Evolutionary conservation across 768 basidiomycete genomes (phyloP).

Genomic region (Calocybe indica): DNA sequence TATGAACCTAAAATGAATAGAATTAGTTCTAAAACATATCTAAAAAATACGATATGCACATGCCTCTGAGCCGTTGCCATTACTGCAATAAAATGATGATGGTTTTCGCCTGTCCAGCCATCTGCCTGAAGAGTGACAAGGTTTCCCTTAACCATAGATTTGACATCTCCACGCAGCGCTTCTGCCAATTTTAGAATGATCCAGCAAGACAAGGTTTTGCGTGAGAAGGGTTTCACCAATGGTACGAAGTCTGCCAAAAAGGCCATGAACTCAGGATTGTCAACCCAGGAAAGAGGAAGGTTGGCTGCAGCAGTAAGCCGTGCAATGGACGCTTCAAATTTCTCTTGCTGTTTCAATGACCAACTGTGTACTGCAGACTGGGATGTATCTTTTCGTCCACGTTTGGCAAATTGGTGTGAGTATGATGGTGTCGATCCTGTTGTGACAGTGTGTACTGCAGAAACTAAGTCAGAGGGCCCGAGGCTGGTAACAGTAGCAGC

Average conservation of each 20-base stretch:
- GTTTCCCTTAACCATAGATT: conserved; percentile 4
- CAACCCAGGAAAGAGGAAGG: conserved; percentile 29
- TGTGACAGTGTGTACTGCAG: too few relatives aligned
- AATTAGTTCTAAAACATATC: conserved; percentile 1
- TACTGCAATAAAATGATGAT: conserved; percentile 25
- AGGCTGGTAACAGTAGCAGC: too few relatives aligned
- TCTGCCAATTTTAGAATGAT: conserved; percentile 15
- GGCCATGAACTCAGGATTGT: conserved; percentile 25
- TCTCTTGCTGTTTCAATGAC: conserved; percentile 2
- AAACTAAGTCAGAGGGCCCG: too few relatives aligned
- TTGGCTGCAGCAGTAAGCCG: conserved; percentile 24
- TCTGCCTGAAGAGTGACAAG: conserved; percentile 24
- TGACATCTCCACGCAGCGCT: conserved; percentile 4
- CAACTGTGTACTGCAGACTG: neutral
- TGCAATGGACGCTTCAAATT: conserved; percentile 18
- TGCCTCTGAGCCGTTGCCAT: conserved; percentile 19
- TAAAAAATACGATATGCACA: conserved; percentile 9
- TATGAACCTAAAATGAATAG: conserved; percentile 13
- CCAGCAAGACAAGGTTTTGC: conserved; percentile 14
- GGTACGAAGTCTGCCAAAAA: conserved; percentile 26
- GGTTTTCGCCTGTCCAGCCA: conserved; percentile 29
- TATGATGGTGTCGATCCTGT: too few relatives aligned
- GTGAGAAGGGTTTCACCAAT: conserved; percentile 14
- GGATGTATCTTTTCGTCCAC: too few relatives aligned
- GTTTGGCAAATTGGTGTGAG: too few relatives aligned